Percentiles rank a stretch among this genome's conserved stretches.
These are phyloP conservation scores for Penicillium aurantiogriseum DNA, from an alignment of 2,329 filamentous ascomycete species.

Conservation along the genomic window DNA sequence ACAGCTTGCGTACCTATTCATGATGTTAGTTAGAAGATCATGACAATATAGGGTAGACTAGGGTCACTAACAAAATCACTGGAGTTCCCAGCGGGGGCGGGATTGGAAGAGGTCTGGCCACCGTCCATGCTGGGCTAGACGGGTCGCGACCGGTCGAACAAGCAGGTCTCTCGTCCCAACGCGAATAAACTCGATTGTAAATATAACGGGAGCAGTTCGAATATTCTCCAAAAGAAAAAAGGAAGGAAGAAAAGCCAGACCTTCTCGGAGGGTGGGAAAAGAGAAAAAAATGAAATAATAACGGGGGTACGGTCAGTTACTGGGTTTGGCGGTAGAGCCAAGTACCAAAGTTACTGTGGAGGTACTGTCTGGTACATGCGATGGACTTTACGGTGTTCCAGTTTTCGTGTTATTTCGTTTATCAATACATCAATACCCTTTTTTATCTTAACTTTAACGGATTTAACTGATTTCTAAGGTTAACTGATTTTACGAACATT, in stretches of 20 bases:
- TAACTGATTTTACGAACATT: neutral
- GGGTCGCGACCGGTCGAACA: conserved; percentile 42
- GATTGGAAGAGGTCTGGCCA: conserved; percentile 42
- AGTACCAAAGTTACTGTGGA: conserved; percentile 24
- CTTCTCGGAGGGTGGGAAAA: conserved; percentile 8
- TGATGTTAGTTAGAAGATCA: conserved; percentile 16
- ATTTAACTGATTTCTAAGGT: no score
- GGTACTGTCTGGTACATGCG: conserved; percentile 16
- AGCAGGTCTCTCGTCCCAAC: conserved; percentile 24
- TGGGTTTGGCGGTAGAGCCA: conserved; percentile 23
- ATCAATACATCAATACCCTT: no score
- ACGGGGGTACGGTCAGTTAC: conserved; percentile 10
- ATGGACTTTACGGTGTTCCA: neutral
- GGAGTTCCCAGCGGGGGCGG: conserved; percentile 69
- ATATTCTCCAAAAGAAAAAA: neutral
- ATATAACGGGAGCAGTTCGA: conserved; percentile 2
- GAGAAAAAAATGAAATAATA: conserved; percentile 14
- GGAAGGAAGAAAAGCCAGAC: conserved; percentile 4
- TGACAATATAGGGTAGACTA: neutral
- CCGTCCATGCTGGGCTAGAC: conserved; percentile 47
- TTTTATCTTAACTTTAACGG: no score
- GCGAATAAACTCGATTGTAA: conserved; percentile 1
- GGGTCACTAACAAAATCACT: conserved; percentile 82
- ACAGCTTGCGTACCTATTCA: conserved; percentile 87
- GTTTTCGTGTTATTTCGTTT: neutral